Conservation (phyloP, 768 basidiomycete species). For the Lanmaoa rubissima region DNA sequence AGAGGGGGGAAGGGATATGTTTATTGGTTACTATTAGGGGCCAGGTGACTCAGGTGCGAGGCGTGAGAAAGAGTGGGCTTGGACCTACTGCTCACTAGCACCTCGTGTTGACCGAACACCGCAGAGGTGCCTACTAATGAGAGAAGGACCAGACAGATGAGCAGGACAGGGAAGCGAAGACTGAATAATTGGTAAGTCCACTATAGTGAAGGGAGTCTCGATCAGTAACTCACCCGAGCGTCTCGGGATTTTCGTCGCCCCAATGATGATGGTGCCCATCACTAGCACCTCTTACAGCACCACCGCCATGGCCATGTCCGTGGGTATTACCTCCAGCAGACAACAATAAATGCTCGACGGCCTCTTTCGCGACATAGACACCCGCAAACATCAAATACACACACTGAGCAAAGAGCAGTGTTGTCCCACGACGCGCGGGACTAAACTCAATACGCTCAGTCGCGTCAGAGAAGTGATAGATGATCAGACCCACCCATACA, state of each 20-base stretch:
- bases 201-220: not conserved
- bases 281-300: constrained; percentile 36
- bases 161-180: constrained; percentile 64
- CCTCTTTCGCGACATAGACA: constrained; percentile 96
- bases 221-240: constrained; percentile 38
- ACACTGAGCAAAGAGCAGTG: constrained; percentile 81
- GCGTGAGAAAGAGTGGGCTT: not conserved
- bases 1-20: constrained; percentile 53
- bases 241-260: constrained; percentile 48
- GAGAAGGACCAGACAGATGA: constrained; percentile 54
- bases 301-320: constrained; percentile 59
- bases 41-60: constrained; percentile 2
- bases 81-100: constrained; percentile 60
- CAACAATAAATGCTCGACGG: constrained; percentile 86
- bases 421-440: constrained; percentile 64
- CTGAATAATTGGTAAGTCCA: constrained; percentile 30
- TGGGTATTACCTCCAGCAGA: constrained; percentile 78
- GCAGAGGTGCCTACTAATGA: constrained; percentile 57
- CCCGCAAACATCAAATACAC: constrained; percentile 94
- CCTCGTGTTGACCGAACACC: constrained; percentile 60
- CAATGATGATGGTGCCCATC: constrained; percentile 66
- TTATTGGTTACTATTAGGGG: constrained; percentile 53
- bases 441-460: constrained; percentile 33
- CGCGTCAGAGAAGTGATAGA: constrained; percentile 20
- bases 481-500: constrained; percentile 59